Base-by-base conservation (phyloP, 768 basidiomycete genomes). In the Gloeophyllum trabeum region DNA sequence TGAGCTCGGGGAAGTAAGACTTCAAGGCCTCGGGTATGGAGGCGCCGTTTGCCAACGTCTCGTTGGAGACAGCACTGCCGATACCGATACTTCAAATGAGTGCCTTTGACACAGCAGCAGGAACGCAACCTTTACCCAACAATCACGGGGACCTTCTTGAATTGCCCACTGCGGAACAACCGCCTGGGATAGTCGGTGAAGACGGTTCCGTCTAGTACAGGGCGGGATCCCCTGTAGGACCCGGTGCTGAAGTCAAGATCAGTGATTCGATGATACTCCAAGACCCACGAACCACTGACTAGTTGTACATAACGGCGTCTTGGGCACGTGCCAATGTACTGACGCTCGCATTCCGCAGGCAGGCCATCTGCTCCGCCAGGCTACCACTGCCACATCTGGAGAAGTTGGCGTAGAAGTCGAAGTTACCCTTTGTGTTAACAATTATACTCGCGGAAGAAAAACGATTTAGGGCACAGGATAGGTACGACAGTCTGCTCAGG, bases 71-170 rank as follows among this genome's bases (percentile, higher is more conserved):
- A 0, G 76, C 61, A 1, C 79, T 62, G 41, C 65, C 41, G 3
- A 44, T n/a, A 13, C 24, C 18, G 24, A 32, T 30, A 34, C 13
- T 24, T 40, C n/a, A 7, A 24, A 41, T 38, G 19, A n/a, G 30
- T 32, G 22, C 4, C 4, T 16, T 25, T 12, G 18, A 20, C 25
- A 41, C 37, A 18, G 40, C 32, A n/a, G n/a, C n/a, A n/a, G n/a
- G n/a, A n/a, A n/a, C n/a, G n/a, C n/a, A n/a, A n/a, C n/a, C 54
- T 65, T 16, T 50, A 79, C 79, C 77, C 76, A 24, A 76, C 69
- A 24, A 84, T 70, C 3, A 80, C 51, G 4, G 76, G 71, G 3
- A 79, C 70, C n/a, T 61, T 55, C 1, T 63, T 57, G 42, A 75
- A 73, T 16, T 65, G 61, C 3, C 73, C 71, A 1, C 54, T 40